Evolutionary conservation across 306 rosid species (phyloP).

Genomic region (Cucumis melo): DNA sequence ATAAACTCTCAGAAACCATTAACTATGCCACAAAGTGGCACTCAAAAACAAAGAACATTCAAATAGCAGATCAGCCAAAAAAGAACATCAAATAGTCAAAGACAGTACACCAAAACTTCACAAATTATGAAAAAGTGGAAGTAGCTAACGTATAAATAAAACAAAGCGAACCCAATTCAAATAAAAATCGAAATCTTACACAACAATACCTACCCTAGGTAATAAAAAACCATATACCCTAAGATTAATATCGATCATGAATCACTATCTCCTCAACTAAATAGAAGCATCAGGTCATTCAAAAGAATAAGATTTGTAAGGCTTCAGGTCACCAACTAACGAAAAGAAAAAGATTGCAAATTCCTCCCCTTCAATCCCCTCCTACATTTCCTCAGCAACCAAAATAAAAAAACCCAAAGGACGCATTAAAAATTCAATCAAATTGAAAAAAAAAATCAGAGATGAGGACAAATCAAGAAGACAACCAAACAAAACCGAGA

Average conservation of each 20-base stretch:
- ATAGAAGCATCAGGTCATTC: background rate
- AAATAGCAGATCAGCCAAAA: background rate
- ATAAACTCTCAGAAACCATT: background rate
- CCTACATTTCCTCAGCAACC: conserved; percentile 10
- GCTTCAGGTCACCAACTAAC: background rate
- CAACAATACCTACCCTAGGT: background rate
- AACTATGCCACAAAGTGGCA: background rate
- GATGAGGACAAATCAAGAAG: background rate
- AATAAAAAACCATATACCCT: background rate
- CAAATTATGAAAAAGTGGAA: background rate
- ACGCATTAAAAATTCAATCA: background rate
- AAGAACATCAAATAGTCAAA: background rate
- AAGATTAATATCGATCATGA: background rate
- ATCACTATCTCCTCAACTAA: background rate
- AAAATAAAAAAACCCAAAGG: background rate
- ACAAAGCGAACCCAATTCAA: background rate
- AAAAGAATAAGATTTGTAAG: background rate
- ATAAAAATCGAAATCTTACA: background rate
- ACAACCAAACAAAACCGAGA: background rate
- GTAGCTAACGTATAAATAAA: background rate
- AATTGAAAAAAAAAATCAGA: background rate
- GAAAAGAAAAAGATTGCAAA: background rate
- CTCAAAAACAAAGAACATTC: background rate
- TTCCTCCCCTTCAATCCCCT: background rate
- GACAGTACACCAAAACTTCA: background rate